These are phyloP conservation scores for Aquilaria yunnanensis DNA, from an alignment of 345 rosid genomes.

Conservation along the genomic window DNA sequence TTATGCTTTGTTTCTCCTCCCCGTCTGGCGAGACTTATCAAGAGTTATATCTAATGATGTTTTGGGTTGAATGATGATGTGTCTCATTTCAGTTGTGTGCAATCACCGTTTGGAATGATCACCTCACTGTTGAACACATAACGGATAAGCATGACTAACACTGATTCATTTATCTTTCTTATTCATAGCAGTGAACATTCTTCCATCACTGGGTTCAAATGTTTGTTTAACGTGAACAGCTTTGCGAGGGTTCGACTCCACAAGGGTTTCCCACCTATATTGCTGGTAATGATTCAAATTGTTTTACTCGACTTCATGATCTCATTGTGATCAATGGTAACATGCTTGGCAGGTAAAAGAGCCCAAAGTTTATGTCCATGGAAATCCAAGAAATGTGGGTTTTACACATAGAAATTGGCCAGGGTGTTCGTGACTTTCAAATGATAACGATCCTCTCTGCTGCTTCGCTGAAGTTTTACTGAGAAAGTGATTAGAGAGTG, in stretches of 20 bases:
- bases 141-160: not conserved
- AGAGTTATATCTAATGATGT: too few relatives aligned
- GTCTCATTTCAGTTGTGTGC: not conserved
- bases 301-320: slow-evolving; percentile 6
- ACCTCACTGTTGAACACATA: not conserved
- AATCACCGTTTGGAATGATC: not conserved
- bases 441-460: too few relatives aligned
- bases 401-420: slow-evolving; percentile 39
- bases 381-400: slow-evolving; percentile 32
- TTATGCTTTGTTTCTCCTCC: too few relatives aligned
- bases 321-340: not conserved
- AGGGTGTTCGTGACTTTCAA: slow-evolving; percentile 37
- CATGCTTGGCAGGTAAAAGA: slow-evolving; percentile 51
- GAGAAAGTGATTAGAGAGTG: too few relatives aligned
- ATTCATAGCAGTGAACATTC: slow-evolving; percentile 56
- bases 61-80: not conserved
- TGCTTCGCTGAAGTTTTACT: too few relatives aligned
- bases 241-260: slow-evolving; percentile 56
- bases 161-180: not conserved
- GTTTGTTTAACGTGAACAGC: slow-evolving; percentile 55
- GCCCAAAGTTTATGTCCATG: slow-evolving; percentile 66
- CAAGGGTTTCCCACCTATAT: slow-evolving; percentile 48
- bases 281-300: slow-evolving; percentile 36
- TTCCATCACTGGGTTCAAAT: slow-evolving; percentile 57
- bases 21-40: too few relatives aligned